Evolutionary conservation across 1,284 basidiomycete genomes (phyloP).

Genomic region (Pascua sp.): DNA sequence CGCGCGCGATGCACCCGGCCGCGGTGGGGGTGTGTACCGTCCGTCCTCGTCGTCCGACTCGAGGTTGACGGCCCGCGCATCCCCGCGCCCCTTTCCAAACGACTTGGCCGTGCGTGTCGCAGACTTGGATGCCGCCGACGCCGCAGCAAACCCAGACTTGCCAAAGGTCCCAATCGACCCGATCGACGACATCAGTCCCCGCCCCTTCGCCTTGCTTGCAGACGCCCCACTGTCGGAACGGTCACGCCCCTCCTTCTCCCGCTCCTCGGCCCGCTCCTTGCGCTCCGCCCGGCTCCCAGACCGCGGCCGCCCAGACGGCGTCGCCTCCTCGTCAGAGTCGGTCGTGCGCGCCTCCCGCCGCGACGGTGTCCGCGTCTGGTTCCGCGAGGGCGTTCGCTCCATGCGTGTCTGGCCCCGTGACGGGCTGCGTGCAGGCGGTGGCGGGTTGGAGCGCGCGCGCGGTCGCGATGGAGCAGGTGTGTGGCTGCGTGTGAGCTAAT

Average conservation of each 20-base stretch:
- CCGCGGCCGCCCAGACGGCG: background rate
- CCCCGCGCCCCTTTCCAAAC: slow-evolving; percentile 55
- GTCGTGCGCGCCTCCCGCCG: background rate
- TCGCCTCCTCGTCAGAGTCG: slow-evolving; percentile 7
- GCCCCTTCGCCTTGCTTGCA: slow-evolving; percentile 29
- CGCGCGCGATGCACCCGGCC: slow-evolving; percentile 7
- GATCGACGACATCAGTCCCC: slow-evolving; percentile 30
- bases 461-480: background rate
- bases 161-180: slow-evolving; percentile 43
- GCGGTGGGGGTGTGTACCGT: slow-evolving; percentile 25
- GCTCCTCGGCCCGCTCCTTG: slow-evolving; percentile 2
- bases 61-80: slow-evolving; percentile 16
- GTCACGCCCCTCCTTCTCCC: slow-evolving; percentile 21
- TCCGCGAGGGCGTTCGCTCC: slow-evolving; percentile 18
- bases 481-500: background rate
- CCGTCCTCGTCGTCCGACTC: slow-evolving; percentile 46
- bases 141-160: slow-evolving; percentile 30
- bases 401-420: background rate
- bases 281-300: slow-evolving; percentile 1
- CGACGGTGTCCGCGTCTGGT: slow-evolving; percentile 7
- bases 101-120: slow-evolving; percentile 15
- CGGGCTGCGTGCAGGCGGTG: too few species aligned
- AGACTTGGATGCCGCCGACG: slow-evolving; percentile 14
- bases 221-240: slow-evolving; percentile 45
- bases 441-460: slow-evolving; percentile 12